These are phyloP conservation scores for Trichoderma cornu-damae DNA, from an alignment of 2,329 filamentous ascomycete genomes.

Conservation along the genomic window DNA sequence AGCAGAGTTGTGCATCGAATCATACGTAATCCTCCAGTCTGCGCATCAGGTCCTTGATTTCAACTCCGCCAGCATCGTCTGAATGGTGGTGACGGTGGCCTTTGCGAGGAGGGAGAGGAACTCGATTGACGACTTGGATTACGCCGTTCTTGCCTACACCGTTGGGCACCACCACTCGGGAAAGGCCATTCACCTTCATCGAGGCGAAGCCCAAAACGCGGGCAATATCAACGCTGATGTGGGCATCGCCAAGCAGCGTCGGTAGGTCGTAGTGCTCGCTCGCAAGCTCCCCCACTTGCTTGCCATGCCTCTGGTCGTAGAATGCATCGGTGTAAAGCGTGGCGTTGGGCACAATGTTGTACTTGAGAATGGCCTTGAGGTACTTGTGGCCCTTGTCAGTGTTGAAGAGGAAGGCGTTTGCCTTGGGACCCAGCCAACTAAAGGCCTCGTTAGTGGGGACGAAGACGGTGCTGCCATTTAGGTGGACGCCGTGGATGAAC, in stretches of 20 bases:
- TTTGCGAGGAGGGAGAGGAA: slow-evolving; percentile 68
- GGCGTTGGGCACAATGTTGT: slow-evolving; percentile 68
- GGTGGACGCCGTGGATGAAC: slow-evolving; percentile 49
- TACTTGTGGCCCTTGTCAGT: slow-evolving; percentile 68
- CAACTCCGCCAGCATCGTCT: slow-evolving; percentile 22
- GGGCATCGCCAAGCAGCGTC: slow-evolving; percentile 63
- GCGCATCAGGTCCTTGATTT: slow-evolving; percentile 29
- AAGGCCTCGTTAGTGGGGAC: slow-evolving; percentile 81
- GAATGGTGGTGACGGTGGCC: slow-evolving; percentile 12
- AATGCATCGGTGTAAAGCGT: slow-evolving; percentile 81
- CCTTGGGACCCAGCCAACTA: slow-evolving; percentile 61
- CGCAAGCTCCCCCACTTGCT: slow-evolving; percentile 23
- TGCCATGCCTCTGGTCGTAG: slow-evolving; percentile 45
- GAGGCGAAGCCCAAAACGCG: slow-evolving; percentile 62
- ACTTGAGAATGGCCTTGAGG: slow-evolving; percentile 70
- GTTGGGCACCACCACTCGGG: slow-evolving; percentile 61
- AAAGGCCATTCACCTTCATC: slow-evolving; percentile 72
- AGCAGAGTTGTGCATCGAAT: background rate
- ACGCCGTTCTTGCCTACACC: slow-evolving; percentile 73
- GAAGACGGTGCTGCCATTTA: slow-evolving; percentile 68
- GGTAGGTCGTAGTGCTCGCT: slow-evolving; percentile 61
- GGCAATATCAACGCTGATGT: slow-evolving; percentile 65
- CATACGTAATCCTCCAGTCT: slow-evolving; percentile 28
- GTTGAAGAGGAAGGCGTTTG: slow-evolving; percentile 82
- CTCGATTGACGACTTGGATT: slow-evolving; percentile 66